A percentile compares a stretch with the other conserved stretches of the same genome.
These are phyloP conservation scores for Drechslerella dactyloides DNA, from an alignment of 2,329 filamentous ascomycete species.

Conservation along the genomic window DNA sequence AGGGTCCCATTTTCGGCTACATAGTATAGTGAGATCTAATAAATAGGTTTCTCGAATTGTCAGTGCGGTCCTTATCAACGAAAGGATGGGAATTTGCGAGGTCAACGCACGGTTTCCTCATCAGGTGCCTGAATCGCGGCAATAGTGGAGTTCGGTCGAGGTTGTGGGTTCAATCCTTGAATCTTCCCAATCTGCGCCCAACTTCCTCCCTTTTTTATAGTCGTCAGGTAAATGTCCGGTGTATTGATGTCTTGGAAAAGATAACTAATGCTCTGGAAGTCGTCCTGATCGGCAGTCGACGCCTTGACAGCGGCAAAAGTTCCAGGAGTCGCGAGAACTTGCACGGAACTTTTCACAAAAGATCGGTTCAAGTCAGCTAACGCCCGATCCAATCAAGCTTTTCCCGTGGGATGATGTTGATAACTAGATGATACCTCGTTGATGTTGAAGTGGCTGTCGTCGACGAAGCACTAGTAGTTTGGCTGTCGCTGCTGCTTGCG, in stretches of 20 bases:
- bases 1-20: conserved; percentile 36
- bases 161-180: conserved; percentile 30
- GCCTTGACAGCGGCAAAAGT: conserved; percentile 43
- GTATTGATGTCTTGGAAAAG: conserved; percentile 42
- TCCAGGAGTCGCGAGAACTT: conserved; percentile 29
- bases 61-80: neutral
- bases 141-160: conserved; percentile 32
- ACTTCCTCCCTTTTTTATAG: conserved; percentile 18
- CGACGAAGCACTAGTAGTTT: conserved; percentile 1
- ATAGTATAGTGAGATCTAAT: conserved; percentile 42
- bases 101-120: conserved; percentile 20
- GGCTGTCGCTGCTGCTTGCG: neutral
- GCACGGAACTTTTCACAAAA: conserved; percentile 24
- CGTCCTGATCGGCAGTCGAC: conserved; percentile 21
- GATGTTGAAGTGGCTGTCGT: conserved; percentile 10
- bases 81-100: neutral
- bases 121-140: conserved; percentile 40
- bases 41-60: neutral
- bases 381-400: neutral
- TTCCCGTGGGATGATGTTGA: neutral
- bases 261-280: conserved; percentile 34
- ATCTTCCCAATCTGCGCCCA: conserved; percentile 45
- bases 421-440: conserved; percentile 13
- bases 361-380: conserved; percentile 4
- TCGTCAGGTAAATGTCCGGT: conserved; percentile 45